Evolutionary conservation across 2,329 filamentous ascomycete species (phyloP).

Genomic region (Ophiostoma piceae): DNA sequence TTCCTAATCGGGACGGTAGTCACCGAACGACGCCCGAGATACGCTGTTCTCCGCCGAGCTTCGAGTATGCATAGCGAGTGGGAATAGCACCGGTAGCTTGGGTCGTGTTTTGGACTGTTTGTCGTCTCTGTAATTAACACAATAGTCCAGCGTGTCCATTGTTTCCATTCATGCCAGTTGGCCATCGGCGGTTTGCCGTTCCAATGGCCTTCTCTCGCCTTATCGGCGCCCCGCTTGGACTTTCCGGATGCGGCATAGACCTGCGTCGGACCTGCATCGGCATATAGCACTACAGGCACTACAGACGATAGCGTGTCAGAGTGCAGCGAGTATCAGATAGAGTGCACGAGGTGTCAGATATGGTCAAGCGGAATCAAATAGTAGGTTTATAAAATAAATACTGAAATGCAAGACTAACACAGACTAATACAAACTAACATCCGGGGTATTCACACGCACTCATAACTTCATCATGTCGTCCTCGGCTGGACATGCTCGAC

Average conservation of each 20-base stretch:
- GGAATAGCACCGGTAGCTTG: background rate
- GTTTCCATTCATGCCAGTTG: background rate
- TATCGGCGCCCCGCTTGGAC: slow-evolving; percentile 17
- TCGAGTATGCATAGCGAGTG: background rate
- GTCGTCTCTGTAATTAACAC: too few species aligned
- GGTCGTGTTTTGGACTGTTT: background rate
- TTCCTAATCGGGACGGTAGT: background rate
- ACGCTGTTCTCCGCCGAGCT: slow-evolving; percentile 3
- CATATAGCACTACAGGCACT: background rate
- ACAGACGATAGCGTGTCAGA: background rate
- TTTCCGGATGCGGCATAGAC: background rate
- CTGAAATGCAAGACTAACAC: background rate
- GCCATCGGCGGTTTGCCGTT: background rate
- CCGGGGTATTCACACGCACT: background rate
- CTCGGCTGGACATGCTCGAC: background rate
- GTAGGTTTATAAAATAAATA: background rate
- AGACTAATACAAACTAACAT: background rate
- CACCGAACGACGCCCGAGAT: background rate
- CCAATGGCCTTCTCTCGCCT: background rate
- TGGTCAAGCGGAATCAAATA: background rate
- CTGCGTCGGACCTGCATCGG: slow-evolving; percentile 7
- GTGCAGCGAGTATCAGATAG: background rate
- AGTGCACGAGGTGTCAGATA: background rate
- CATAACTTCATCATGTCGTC: background rate
- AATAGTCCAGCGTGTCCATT: background rate